A percentile compares a stretch with the other conserved stretches of the same genome.
Conservation (phyloP, 1,139 yeast genomes). For the Kazachstania sp. region DNA sequence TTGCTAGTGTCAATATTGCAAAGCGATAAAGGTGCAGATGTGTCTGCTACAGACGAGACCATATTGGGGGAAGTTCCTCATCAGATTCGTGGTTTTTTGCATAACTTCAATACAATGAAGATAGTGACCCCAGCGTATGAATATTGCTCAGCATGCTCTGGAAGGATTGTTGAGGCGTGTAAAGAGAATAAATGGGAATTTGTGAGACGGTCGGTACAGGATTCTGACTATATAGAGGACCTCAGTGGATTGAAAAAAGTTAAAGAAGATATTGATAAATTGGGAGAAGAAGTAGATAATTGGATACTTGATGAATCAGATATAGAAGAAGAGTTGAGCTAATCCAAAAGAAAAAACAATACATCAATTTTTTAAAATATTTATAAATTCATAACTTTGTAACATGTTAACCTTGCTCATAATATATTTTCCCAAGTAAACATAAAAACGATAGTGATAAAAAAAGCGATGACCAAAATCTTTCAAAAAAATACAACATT, state of each 20-base stretch:
- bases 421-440: background rate
- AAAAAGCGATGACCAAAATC: background rate
- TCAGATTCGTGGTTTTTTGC: slow-evolving; percentile 79
- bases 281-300: slow-evolving; percentile 41
- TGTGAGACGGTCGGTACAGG: slow-evolving; percentile 58
- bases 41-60: slow-evolving; percentile 33
- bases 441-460: slow-evolving; percentile 3
- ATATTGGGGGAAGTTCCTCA: slow-evolving; percentile 74
- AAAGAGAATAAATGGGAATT: slow-evolving; percentile 65
- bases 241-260: slow-evolving; percentile 69
- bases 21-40: slow-evolving; percentile 45
- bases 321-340: slow-evolving; percentile 20
- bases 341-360: background rate
- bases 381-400: background rate
- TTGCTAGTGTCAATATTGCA: slow-evolving; percentile 68
- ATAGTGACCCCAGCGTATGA: slow-evolving; percentile 64
- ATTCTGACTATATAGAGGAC: slow-evolving; percentile 58
- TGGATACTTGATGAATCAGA: slow-evolving; percentile 35
- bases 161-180: slow-evolving; percentile 44
- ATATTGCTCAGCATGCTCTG: slow-evolving; percentile 81
- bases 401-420: background rate
- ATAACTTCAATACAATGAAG: slow-evolving; percentile 53
- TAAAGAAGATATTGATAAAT: slow-evolving; percentile 63
- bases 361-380: background rate
- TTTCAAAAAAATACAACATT: too few species aligned